Conservation (phyloP, 257 asterid species). For the Echium plantagineum region DNA sequence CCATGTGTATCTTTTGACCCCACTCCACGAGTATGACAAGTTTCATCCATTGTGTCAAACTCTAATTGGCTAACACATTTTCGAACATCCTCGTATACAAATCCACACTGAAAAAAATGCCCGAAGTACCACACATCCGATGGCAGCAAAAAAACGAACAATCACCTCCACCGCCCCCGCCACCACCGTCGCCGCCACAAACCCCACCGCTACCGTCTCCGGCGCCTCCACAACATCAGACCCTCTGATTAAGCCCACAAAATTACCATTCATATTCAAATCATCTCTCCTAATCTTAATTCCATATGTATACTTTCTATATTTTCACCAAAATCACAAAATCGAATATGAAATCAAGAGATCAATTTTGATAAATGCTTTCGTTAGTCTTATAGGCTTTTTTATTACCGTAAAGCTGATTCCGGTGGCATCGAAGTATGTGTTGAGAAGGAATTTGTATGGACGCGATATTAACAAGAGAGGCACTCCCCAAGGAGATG, state of each 20-base stretch:
- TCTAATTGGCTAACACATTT: too few species aligned
- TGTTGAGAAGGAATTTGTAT: conserved; percentile 60
- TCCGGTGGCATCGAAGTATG: conserved; percentile 78
- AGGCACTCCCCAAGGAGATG: conserved; percentile 85
- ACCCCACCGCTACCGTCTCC: neutral
- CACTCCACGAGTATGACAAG: too few species aligned
- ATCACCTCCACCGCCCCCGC: conserved; percentile 6
- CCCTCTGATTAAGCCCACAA: conserved; percentile 52
- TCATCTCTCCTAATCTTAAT: conserved; percentile 32
- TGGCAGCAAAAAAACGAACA: conserved; percentile 48
- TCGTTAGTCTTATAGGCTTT: conserved; percentile 55
- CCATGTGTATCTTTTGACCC: too few species aligned
- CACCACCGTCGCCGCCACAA: conserved; percentile 9
- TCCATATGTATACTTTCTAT: conserved; percentile 58
- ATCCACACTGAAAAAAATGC: too few species aligned
- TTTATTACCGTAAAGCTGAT: conserved; percentile 44
- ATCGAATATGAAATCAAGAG: conserved; percentile 50
- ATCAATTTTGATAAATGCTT: conserved; percentile 51
- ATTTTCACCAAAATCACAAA: conserved; percentile 34
- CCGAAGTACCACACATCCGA: conserved; percentile 10
- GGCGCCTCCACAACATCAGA: conserved; percentile 20
- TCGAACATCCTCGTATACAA: too few species aligned
- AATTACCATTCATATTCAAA: conserved; percentile 36
- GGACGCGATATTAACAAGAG: conserved; percentile 86
- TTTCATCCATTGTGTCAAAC: too few species aligned